phyloP scores from a whole-genome alignment of 345 rosid genomes.

The Camelina neglecta region DNA sequence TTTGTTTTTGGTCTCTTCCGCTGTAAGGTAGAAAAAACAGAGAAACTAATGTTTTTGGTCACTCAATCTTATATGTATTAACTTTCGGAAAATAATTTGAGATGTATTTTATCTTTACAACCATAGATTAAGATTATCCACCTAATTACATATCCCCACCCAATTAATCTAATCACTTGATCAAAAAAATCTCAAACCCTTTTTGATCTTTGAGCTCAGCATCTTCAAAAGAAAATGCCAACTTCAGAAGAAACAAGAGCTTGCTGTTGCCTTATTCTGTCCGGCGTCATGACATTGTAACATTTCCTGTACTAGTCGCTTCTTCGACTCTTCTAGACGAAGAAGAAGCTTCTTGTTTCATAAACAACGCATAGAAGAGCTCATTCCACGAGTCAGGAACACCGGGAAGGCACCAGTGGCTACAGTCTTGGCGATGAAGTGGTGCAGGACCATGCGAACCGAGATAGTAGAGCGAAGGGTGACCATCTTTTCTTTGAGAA shows the following conservation, averaged over 20 bases:
- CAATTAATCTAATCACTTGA: slow-evolving; percentile 31
- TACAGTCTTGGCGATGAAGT: slow-evolving; percentile 77
- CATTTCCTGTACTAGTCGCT: slow-evolving; percentile 33
- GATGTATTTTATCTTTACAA: slow-evolving; percentile 33
- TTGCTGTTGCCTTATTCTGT: slow-evolving; percentile 18
- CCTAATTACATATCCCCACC: slow-evolving; percentile 35
- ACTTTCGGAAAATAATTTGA: neutral
- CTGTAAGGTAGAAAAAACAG: too few species aligned
- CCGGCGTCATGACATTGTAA: slow-evolving; percentile 32
- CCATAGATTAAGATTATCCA: slow-evolving; percentile 30
- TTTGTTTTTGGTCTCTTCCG: too few species aligned
- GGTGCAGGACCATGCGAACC: slow-evolving; percentile 58
- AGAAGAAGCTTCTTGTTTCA: slow-evolving; percentile 41
- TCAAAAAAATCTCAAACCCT: slow-evolving; percentile 35
- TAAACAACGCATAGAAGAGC: slow-evolving; percentile 41
- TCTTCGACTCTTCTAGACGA: slow-evolving; percentile 6
- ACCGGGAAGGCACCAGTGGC: slow-evolving; percentile 93
- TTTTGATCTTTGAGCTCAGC: slow-evolving; percentile 14
- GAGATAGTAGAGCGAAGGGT: slow-evolving; percentile 67
- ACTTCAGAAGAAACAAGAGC: slow-evolving; percentile 7
- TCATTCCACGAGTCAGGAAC: slow-evolving; percentile 54
- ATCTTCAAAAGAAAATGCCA: slow-evolving; percentile 16
- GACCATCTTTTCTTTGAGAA: slow-evolving; percentile 73
- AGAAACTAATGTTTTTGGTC: neutral
- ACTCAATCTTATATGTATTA: neutral